phyloP scores from a whole-genome alignment of 805 yeast genomes.

The Zygoascus tannicola region DNA sequence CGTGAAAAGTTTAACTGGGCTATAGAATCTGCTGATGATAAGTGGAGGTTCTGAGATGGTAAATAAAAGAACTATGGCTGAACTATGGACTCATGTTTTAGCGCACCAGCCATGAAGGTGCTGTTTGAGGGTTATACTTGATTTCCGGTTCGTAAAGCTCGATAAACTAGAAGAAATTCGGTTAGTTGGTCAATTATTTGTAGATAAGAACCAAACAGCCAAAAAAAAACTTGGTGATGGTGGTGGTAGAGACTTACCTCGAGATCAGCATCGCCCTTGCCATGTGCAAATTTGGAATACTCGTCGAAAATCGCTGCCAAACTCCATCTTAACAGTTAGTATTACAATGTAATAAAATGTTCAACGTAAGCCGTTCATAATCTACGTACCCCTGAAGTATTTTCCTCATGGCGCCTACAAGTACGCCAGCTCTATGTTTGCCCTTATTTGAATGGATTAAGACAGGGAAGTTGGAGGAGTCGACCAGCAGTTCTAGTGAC shows the following conservation, averaged over 20 bases:
- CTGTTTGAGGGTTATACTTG: conserved; percentile 35
- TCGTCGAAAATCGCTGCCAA: conserved; percentile 89
- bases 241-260: conserved; percentile 36
- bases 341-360: no score
- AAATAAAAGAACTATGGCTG: background rate
- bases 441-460: conserved; percentile 92
- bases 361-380: background rate
- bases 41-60: conserved; percentile 63
- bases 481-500: conserved; percentile 28
- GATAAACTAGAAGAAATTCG: conserved; percentile 40
- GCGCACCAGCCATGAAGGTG: conserved; percentile 53
- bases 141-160: conserved; percentile 68
- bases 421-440: conserved; percentile 90
- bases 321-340: conserved; percentile 46
- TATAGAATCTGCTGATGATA: conserved; percentile 75
- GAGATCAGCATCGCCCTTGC: conserved; percentile 85
- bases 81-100: background rate
- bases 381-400: conserved; percentile 51
- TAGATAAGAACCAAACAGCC: no score
- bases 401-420: conserved; percentile 85
- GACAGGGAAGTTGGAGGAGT: conserved; percentile 67
- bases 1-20: conserved; percentile 96
- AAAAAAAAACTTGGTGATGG: no score
- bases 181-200: background rate
- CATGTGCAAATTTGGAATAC: conserved; percentile 84